Conservation (phyloP, 2,329 filamentous ascomycete species). For the Chaetoscypha palmicola region DNA sequence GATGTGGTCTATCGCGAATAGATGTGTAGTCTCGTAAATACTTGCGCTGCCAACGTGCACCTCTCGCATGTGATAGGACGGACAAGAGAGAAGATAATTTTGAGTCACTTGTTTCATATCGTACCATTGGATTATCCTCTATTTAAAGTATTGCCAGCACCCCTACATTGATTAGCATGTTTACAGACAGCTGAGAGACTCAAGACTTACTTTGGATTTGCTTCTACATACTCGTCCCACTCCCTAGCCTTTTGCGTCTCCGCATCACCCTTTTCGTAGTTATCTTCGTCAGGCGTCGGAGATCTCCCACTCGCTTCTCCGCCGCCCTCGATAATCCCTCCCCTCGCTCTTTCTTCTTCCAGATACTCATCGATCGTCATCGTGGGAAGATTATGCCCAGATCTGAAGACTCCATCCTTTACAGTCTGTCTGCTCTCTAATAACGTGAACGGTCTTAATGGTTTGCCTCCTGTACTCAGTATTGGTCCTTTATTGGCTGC, state of each 20-base stretch:
- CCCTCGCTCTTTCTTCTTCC: conserved; percentile 77
- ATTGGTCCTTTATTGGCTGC: conserved; percentile 58
- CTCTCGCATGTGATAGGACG: too few relatives aligned
- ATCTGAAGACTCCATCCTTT: conserved; percentile 74
- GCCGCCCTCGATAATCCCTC: conserved; percentile 86
- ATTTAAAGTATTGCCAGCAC: conserved; percentile 76
- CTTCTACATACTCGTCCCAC: conserved; percentile 93
- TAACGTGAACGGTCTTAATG: conserved; percentile 84
- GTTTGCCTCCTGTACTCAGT: conserved; percentile 71
- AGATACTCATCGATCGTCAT: conserved; percentile 98
- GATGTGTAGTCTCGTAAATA: too few relatives aligned
- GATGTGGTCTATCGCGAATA: too few relatives aligned
- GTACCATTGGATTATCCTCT: conserved; percentile 60
- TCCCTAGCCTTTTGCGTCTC: conserved; percentile 89
- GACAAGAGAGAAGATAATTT: too few relatives aligned
- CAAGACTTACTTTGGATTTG: conserved; percentile 60
- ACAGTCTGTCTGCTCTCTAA: conserved; percentile 70
- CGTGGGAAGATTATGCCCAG: conserved; percentile 88
- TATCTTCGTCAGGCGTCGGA: conserved; percentile 79
- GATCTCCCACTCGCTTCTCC: conserved; percentile 64
- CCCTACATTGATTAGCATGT: conserved; percentile 33
- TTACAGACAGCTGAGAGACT: background rate
- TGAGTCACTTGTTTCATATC: too few relatives aligned
- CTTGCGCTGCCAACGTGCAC: too few relatives aligned
- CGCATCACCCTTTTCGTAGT: conserved; percentile 76